A percentile compares a stretch with the other conserved stretches of the same genome.
Evolutionary conservation across 129 eudicot genomes (phyloP).

Genomic region (Ambrosia trifida): DNA sequence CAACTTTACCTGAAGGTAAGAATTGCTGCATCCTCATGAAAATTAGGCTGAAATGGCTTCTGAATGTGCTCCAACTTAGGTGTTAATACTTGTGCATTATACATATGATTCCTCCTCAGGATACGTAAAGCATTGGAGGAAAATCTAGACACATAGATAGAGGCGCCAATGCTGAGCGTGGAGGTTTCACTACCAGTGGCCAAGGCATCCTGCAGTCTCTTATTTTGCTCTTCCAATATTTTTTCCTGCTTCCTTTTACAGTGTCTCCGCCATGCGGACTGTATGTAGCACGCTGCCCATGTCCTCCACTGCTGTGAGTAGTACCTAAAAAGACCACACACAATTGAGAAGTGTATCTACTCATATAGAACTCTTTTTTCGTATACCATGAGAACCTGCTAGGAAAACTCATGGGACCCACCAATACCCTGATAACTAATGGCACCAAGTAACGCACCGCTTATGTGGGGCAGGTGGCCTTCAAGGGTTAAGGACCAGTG

Average conservation of each 20-base stretch:
- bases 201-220: constrained; percentile 39
- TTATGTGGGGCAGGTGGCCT: too few species aligned
- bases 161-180: constrained; percentile 54
- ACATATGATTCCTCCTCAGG: constrained; percentile 34
- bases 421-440: too few species aligned
- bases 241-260: constrained; percentile 39
- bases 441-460: too few species aligned
- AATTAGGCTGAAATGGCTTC: constrained; percentile 38
- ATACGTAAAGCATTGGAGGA: constrained; percentile 49
- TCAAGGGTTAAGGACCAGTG: too few species aligned
- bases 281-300: constrained; percentile 82
- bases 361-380: not conserved
- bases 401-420: too few species aligned
- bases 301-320: constrained; percentile 77
- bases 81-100: not conserved
- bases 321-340: constrained; percentile 35
- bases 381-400: not conserved
- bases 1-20: too few species aligned
- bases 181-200: constrained; percentile 37
- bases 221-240: constrained; percentile 45
- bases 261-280: constrained; percentile 59
- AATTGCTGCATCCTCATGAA: too few species aligned
- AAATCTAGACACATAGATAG: constrained; percentile 63
- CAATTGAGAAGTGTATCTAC: not conserved
- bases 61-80: constrained; percentile 26